Conservation (phyloP, 1,284 basidiomycete genomes). For the Papiliotrema laurentii region DNA sequence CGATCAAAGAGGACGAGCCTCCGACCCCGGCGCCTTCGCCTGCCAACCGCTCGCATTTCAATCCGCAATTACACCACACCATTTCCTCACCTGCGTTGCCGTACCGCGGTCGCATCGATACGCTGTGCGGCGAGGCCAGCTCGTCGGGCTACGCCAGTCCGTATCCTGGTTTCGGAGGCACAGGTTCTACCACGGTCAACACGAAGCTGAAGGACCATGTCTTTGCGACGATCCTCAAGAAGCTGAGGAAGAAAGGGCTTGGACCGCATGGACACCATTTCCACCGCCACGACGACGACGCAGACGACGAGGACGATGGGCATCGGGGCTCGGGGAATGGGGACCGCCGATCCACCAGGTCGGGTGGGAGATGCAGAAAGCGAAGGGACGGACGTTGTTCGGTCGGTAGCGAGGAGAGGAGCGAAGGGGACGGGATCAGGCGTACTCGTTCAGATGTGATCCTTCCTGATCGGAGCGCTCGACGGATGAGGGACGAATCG, state of each 20-base stretch:
- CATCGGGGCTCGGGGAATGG: neutral
- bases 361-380: neutral
- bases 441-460: slow-evolving; percentile 25
- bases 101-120: slow-evolving; percentile 14
- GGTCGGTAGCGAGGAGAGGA: neutral
- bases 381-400: neutral
- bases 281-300: slow-evolving; percentile 30
- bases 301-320: slow-evolving; percentile 32
- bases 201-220: slow-evolving; percentile 89
- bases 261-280: slow-evolving; percentile 5
- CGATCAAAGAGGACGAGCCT: slow-evolving; percentile 33
- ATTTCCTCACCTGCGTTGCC: slow-evolving; percentile 35
- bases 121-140: slow-evolving; percentile 10
- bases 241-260: slow-evolving; percentile 51
- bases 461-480: slow-evolving; percentile 8
- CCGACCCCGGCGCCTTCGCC: slow-evolving; percentile 41
- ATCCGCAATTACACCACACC: slow-evolving; percentile 37
- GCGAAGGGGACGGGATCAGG: slow-evolving; percentile 4
- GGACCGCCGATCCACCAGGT: neutral
- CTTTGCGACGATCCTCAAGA: slow-evolving; percentile 74
- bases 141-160: slow-evolving; percentile 22
- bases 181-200: slow-evolving; percentile 86
- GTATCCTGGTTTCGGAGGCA: slow-evolving; percentile 65
- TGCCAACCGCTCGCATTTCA: slow-evolving; percentile 18
- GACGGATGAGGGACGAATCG: slow-evolving; percentile 3